These are phyloP conservation scores for Trypanosoma lewisi DNA, from an alignment of 208 protist species.

Conservation along the genomic window DNA sequence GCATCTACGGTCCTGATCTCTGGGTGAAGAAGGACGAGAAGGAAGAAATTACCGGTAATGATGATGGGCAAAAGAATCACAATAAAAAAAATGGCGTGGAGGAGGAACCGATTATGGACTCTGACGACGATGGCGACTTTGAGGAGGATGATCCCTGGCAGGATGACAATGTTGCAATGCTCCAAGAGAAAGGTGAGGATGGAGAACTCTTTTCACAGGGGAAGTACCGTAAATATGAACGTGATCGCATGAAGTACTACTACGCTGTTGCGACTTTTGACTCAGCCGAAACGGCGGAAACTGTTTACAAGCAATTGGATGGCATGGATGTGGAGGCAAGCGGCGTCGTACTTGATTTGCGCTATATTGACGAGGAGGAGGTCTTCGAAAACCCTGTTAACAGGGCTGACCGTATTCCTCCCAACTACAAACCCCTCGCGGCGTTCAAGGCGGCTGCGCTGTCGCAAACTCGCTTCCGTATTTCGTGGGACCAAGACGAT, in stretches of 20 bases:
- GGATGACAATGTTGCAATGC: constrained; percentile 75
- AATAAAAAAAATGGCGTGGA: constrained; percentile 9
- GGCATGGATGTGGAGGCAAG: constrained; percentile 95
- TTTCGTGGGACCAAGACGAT: constrained; percentile 93
- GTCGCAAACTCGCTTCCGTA: constrained; percentile 86
- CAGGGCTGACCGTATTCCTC: constrained; percentile 58
- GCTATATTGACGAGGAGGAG: constrained; percentile 96
- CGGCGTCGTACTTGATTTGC: constrained; percentile 94
- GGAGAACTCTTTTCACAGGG: constrained; percentile 89
- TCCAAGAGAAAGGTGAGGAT: constrained; percentile 74
- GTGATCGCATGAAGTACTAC: constrained; percentile 94
- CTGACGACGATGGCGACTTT: constrained; percentile 10
- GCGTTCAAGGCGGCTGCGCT: constrained; percentile 84
- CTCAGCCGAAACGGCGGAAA: constrained; percentile 82
- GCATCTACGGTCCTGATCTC: constrained; percentile 73
- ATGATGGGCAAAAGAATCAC: background rate
- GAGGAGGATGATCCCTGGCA: constrained; percentile 73
- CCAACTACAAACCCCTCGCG: constrained; percentile 78
- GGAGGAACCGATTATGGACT: background rate
- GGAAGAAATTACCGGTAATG: background rate
- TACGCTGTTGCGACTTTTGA: constrained; percentile 97
- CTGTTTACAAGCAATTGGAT: constrained; percentile 94
- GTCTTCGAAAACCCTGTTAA: constrained; percentile 69
- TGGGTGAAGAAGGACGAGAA: constrained; percentile 66
- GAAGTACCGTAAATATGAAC: constrained; percentile 93